Conservation (phyloP, 2,329 filamentous ascomycete genomes). For the Eutypella sp. region DNA sequence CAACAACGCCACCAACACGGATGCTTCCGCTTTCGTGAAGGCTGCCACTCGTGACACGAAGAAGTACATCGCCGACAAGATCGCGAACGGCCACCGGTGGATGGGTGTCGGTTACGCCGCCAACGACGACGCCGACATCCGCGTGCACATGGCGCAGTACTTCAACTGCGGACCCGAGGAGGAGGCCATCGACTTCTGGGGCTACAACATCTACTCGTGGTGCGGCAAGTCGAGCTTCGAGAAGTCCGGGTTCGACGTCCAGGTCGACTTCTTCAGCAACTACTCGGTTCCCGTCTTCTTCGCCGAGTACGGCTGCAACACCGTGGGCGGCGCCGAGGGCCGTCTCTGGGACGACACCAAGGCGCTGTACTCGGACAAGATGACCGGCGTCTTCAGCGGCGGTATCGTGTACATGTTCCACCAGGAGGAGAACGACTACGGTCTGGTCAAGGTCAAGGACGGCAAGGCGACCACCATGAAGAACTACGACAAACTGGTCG, state of each 20-base stretch:
- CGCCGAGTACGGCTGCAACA: slow-evolving; percentile 77
- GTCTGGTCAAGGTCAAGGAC: slow-evolving; percentile 53
- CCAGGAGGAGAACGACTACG: slow-evolving; percentile 69
- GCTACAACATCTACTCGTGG: slow-evolving; percentile 88
- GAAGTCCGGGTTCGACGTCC: slow-evolving; percentile 63
- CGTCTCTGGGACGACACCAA: slow-evolving; percentile 67
- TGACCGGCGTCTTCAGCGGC: slow-evolving; percentile 70
- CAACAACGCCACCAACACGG: slow-evolving; percentile 68
- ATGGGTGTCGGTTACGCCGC: slow-evolving; percentile 77
- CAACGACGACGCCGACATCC: slow-evolving; percentile 71
- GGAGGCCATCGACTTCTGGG: slow-evolving; percentile 72
- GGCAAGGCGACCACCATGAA: slow-evolving; percentile 49
- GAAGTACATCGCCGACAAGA: slow-evolving; percentile 67
- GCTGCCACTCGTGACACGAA: slow-evolving; percentile 77
- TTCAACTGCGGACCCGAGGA: slow-evolving; percentile 65
- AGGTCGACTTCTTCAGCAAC: slow-evolving; percentile 65
- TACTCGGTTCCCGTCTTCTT: slow-evolving; percentile 78
- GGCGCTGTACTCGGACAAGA: slow-evolving; percentile 62
- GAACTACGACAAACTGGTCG: slow-evolving; percentile 61
- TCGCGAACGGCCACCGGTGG: slow-evolving; percentile 50
- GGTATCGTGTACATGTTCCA: slow-evolving; percentile 86
- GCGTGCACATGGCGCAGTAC: slow-evolving; percentile 64
- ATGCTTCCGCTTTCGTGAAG: slow-evolving; percentile 73
- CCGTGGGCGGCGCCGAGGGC: slow-evolving; percentile 42
- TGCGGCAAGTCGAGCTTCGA: slow-evolving; percentile 64